A percentile compares a stretch with the other conserved stretches of the same genome.
These are phyloP conservation scores for Globisporangium acanthophoron DNA, from an alignment of 352 stramenopile species.

Conservation along the genomic window DNA sequence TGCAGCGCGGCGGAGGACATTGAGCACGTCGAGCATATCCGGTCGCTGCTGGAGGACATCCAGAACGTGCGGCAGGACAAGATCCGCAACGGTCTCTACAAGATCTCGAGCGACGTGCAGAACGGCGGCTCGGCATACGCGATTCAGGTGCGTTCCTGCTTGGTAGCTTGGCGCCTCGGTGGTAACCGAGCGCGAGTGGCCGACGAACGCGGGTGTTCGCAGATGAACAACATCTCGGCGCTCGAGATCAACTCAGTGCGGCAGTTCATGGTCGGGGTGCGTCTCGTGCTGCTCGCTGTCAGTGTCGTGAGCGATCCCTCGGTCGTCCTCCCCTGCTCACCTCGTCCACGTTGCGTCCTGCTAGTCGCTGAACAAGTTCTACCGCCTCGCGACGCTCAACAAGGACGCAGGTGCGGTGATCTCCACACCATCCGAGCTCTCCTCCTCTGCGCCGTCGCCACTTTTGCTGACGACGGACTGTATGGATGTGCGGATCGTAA, in stretches of 20 bases:
- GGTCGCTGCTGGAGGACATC: constrained; percentile 81
- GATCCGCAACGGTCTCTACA: constrained; percentile 83
- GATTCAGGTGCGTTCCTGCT: constrained; percentile 35
- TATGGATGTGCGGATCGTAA: background rate
- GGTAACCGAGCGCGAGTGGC: background rate
- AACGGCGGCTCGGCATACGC: constrained; percentile 64
- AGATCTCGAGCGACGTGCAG: constrained; percentile 75
- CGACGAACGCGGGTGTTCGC: background rate
- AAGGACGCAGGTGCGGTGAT: constrained; percentile 25
- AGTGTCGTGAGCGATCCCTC: too few species aligned
- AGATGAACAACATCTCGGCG: constrained; percentile 87
- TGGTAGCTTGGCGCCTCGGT: background rate
- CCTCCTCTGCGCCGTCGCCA: background rate
- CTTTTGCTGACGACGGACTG: background rate
- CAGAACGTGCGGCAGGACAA: constrained; percentile 88
- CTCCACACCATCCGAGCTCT: background rate
- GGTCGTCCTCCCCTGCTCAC: background rate
- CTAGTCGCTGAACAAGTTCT: constrained; percentile 79
- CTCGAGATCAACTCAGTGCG: constrained; percentile 86
- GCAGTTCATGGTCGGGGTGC: constrained; percentile 82
- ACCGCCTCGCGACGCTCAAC: constrained; percentile 56
- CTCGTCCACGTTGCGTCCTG: background rate
- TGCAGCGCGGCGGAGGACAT: constrained; percentile 75
- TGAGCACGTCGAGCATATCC: constrained; percentile 76
- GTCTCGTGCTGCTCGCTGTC: background rate